phyloP scores from a whole-genome alignment of 2,329 filamentous ascomycete species.

The Talaromyces albobiverticillius region DNA sequence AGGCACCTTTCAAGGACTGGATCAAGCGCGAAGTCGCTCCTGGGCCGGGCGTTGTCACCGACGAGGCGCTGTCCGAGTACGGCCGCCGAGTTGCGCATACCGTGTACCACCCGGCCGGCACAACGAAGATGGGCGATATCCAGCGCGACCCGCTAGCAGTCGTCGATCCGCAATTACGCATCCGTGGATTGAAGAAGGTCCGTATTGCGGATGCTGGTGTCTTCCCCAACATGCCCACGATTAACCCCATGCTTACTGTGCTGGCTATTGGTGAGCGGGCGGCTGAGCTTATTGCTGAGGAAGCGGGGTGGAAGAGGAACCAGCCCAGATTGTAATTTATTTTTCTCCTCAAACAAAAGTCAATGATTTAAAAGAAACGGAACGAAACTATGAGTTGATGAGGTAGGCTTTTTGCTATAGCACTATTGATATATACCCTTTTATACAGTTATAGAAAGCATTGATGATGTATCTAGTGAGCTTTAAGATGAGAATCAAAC shows the following conservation, averaged over 20 bases:
- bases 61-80: slow-evolving; percentile 79
- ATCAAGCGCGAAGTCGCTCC: slow-evolving; percentile 79
- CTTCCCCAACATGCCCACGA: slow-evolving; percentile 80
- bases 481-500: not conserved
- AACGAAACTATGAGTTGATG: not conserved
- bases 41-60: slow-evolving; percentile 68
- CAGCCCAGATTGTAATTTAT: slow-evolving; percentile 51
- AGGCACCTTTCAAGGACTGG: slow-evolving; percentile 77
- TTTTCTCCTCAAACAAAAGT: not conserved
- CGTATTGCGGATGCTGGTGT: slow-evolving; percentile 83
- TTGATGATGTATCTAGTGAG: not conserved
- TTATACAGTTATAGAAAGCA: not conserved
- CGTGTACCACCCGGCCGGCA: slow-evolving; percentile 86
- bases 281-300: slow-evolving; percentile 76
- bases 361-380: not conserved
- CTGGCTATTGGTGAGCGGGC: slow-evolving; percentile 77
- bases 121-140: slow-evolving; percentile 84
- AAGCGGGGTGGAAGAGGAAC: slow-evolving; percentile 63
- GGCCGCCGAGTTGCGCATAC: slow-evolving; percentile 79
- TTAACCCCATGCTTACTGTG: slow-evolving; percentile 91
- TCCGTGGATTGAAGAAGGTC: slow-evolving; percentile 69
- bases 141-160: slow-evolving; percentile 68
- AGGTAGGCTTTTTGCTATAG: not conserved
- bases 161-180: slow-evolving; percentile 71
- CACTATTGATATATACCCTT: slow-evolving; percentile 7